Conservation (phyloP, 805 yeast species). For the Candida germanica region DNA sequence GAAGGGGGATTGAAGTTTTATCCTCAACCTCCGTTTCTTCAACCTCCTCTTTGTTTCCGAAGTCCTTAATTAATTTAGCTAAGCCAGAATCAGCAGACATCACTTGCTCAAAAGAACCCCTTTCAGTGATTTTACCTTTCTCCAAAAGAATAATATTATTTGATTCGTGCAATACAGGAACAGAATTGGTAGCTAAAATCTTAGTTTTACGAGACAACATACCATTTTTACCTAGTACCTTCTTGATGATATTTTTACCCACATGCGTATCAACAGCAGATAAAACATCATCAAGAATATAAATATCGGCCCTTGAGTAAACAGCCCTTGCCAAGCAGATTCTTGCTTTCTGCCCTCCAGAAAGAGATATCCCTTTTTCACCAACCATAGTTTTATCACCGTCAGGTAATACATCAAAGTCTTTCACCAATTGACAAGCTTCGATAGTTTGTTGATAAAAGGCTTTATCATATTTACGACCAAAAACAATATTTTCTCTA, state of each 20-base stretch:
- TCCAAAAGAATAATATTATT: slow-evolving; percentile 30
- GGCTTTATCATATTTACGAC: slow-evolving; percentile 27
- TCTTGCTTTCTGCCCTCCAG: slow-evolving; percentile 45
- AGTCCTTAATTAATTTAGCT: slow-evolving; percentile 29
- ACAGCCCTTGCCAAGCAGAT: slow-evolving; percentile 42
- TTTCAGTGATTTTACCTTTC: slow-evolving; percentile 28
- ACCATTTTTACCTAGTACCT: slow-evolving; percentile 31
- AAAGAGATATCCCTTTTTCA: slow-evolving; percentile 40
- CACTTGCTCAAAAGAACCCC: slow-evolving; percentile 50
- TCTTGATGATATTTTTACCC: slow-evolving; percentile 30
- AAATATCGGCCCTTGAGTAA: slow-evolving; percentile 38
- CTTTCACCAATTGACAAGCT: slow-evolving; percentile 37
- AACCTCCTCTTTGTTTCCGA: slow-evolving; percentile 20
- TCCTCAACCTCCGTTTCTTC: slow-evolving; percentile 8
- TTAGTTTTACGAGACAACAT: slow-evolving; percentile 32
- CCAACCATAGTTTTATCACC: slow-evolving; percentile 44
- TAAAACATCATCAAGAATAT: slow-evolving; percentile 39
- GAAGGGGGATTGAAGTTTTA: slow-evolving; percentile 17
- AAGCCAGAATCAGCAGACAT: slow-evolving; percentile 37
- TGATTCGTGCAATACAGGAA: slow-evolving; percentile 33
- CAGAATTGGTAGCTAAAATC: slow-evolving; percentile 39
- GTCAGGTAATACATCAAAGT: slow-evolving; percentile 35
- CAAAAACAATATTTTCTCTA: slow-evolving; percentile 39
- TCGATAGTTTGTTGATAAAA: slow-evolving; percentile 31
- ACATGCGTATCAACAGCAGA: slow-evolving; percentile 45